A percentile compares a stretch with the other conserved stretches of the same genome.
Evolutionary conservation across 2,329 filamentous ascomycete species (phyloP).

Genomic region (Colletotrichum gloeosporioides): DNA sequence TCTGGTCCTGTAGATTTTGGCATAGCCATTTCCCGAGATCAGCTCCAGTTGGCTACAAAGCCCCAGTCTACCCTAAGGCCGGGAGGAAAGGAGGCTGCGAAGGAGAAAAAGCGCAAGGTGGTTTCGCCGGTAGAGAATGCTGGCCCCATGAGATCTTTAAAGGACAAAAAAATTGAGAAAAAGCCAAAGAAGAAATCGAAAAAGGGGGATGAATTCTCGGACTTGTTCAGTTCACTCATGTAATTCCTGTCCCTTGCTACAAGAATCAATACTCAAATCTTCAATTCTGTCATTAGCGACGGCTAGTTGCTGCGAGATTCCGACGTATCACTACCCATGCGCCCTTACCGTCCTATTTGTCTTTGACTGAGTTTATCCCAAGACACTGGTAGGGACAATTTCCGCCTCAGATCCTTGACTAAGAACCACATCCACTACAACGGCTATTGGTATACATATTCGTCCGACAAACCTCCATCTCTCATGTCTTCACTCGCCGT

Average conservation of each 20-base stretch:
- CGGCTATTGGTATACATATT: conserved; percentile 10
- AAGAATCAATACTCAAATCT: neutral
- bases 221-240: conserved; percentile 69
- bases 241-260: conserved; percentile 28
- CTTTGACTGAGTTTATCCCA: conserved; percentile 4
- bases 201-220: conserved; percentile 72
- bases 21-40: conserved; percentile 32
- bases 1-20: conserved; percentile 29
- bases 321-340: conserved; percentile 16
- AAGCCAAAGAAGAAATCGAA: conserved; percentile 38
- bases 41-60: neutral
- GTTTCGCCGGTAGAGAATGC: neutral
- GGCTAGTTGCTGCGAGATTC: conserved; percentile 19
- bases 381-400: neutral
- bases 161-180: conserved; percentile 35
- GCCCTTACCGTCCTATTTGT: conserved; percentile 15
- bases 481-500: neutral
- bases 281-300: conserved; percentile 20
- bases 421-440: neutral
- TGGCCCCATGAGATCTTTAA: neutral
- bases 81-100: neutral
- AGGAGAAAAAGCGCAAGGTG: conserved; percentile 1
- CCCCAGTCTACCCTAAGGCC: neutral
- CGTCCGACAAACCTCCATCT: neutral
- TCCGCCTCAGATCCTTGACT: neutral